A percentile compares a stretch with the other conserved stretches of the same genome.
Conservation (phyloP, 805 yeast species). For the Saccharomycopsis fibuligera region DNA sequence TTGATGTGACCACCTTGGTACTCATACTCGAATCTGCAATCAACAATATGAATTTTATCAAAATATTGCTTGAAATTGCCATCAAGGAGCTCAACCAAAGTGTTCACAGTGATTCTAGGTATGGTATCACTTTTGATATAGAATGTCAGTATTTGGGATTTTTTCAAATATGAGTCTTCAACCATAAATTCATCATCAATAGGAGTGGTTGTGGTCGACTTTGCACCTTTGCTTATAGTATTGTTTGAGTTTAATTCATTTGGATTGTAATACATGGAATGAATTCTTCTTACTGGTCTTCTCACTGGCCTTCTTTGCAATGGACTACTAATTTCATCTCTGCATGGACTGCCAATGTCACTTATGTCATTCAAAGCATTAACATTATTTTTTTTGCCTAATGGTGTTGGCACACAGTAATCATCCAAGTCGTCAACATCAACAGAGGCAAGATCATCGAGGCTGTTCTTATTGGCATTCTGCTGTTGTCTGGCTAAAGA, state of each 20-base stretch:
- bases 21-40: slow-evolving; percentile 91
- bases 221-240: slow-evolving; percentile 21
- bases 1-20: slow-evolving; percentile 88
- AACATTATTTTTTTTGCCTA: slow-evolving; percentile 23
- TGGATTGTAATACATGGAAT: slow-evolving; percentile 63
- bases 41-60: slow-evolving; percentile 57
- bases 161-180: slow-evolving; percentile 20
- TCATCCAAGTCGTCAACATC: slow-evolving; percentile 24
- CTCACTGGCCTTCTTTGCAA: slow-evolving; percentile 30
- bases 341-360: slow-evolving; percentile 21
- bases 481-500: background rate
- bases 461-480: slow-evolving; percentile 20
- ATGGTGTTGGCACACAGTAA: slow-evolving; percentile 21
- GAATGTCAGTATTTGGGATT: slow-evolving; percentile 37
- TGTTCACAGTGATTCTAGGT: slow-evolving; percentile 38
- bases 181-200: slow-evolving; percentile 4
- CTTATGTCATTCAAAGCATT: slow-evolving; percentile 20
- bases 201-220: slow-evolving; percentile 14
- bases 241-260: slow-evolving; percentile 36
- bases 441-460: slow-evolving; percentile 27
- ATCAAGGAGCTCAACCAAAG: slow-evolving; percentile 34
- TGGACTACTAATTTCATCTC: slow-evolving; percentile 35
- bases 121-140: slow-evolving; percentile 51
- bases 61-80: slow-evolving; percentile 40
- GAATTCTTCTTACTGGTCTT: slow-evolving; percentile 50